These are phyloP conservation scores for Gonium pectorale DNA, from an alignment of 139 green algal species.

Conservation along the genomic window DNA sequence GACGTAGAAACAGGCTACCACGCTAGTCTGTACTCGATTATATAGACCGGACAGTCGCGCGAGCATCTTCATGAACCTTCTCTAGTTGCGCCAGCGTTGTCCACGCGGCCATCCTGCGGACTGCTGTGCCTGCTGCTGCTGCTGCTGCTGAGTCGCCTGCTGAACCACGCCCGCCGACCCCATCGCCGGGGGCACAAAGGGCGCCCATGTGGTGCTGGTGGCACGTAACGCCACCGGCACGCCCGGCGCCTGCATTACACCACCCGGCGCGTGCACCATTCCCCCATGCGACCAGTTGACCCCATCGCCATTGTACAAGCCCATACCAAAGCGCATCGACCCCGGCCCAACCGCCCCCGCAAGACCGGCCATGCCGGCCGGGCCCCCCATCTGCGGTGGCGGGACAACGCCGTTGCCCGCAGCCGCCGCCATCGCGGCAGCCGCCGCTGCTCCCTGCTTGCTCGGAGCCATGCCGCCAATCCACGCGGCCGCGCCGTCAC, in stretches of 20 bases:
- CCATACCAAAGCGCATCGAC: slow-evolving; percentile 26
- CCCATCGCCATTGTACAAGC: slow-evolving; percentile 30
- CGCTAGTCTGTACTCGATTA: too few relatives aligned
- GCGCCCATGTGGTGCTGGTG: slow-evolving; percentile 30
- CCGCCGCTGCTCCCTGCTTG: slow-evolving; percentile 20
- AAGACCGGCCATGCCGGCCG: background rate
- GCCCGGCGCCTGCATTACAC: background rate
- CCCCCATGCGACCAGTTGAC: slow-evolving; percentile 31
- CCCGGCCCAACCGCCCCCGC: slow-evolving; percentile 8
- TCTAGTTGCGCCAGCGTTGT: slow-evolving; percentile 32
- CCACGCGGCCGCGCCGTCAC: slow-evolving; percentile 14
- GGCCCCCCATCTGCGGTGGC: background rate
- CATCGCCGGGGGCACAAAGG: slow-evolving; percentile 31
- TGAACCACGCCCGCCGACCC: background rate
- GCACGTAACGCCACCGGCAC: slow-evolving; percentile 4
- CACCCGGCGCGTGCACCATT: background rate
- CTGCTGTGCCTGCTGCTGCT: slow-evolving; percentile 10
- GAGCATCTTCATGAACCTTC: background rate
- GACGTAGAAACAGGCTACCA: too few relatives aligned
- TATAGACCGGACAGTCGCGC: background rate
- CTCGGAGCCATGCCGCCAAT: slow-evolving; percentile 11
- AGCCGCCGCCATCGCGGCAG: background rate
- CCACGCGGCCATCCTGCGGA: slow-evolving; percentile 38
- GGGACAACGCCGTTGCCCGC: slow-evolving; percentile 5
- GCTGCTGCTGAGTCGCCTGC: slow-evolving; percentile 40